A percentile compares a stretch with the other conserved stretches of the same genome.
phyloP scores from a whole-genome alignment of 495 filamentous ascomycete genomes.

The Penicillium desertorum region DNA sequence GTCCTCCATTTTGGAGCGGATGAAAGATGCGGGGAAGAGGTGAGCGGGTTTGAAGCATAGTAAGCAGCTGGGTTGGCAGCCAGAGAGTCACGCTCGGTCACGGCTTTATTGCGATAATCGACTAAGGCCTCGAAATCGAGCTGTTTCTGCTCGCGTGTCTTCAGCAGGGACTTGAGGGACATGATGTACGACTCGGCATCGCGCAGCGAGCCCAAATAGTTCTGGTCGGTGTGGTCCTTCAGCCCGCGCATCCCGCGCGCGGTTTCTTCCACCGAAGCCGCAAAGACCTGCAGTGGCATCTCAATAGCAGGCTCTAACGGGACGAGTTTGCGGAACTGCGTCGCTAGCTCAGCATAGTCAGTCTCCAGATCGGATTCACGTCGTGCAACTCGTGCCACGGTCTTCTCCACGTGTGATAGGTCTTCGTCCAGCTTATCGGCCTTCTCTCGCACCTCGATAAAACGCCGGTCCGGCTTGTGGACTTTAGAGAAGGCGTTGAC shows the following conservation, averaged over 20 bases:
- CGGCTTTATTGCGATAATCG: conserved; percentile 89
- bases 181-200: conserved; percentile 93
- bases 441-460: conserved; percentile 90
- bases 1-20: conserved; percentile 93
- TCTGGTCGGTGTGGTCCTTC: conserved; percentile 91
- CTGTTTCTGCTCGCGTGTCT: conserved; percentile 94
- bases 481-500: conserved; percentile 97
- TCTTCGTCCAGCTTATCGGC: conserved; percentile 96
- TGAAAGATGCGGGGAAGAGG: conserved; percentile 78
- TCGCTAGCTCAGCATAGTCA: conserved; percentile 85
- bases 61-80: conserved; percentile 60
- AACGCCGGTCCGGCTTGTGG: conserved; percentile 90
- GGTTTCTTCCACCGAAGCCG: conserved; percentile 80
- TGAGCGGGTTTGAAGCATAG: conserved; percentile 58
- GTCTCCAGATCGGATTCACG: conserved; percentile 85
- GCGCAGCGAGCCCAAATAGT: conserved; percentile 84
- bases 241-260: conserved; percentile 68
- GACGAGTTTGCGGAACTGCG: conserved; percentile 90
- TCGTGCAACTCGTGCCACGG: conserved; percentile 82
- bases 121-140: conserved; percentile 95
- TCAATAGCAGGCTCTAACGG: conserved; percentile 87
- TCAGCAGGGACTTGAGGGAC: conserved; percentile 81
- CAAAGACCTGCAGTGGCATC: conserved; percentile 75
- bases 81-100: conserved; percentile 82
- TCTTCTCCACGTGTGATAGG: conserved; percentile 87